Evolutionary conservation across 2,329 filamentous ascomycete species (phyloP).

Genomic region (Colletotrichum sp.): DNA sequence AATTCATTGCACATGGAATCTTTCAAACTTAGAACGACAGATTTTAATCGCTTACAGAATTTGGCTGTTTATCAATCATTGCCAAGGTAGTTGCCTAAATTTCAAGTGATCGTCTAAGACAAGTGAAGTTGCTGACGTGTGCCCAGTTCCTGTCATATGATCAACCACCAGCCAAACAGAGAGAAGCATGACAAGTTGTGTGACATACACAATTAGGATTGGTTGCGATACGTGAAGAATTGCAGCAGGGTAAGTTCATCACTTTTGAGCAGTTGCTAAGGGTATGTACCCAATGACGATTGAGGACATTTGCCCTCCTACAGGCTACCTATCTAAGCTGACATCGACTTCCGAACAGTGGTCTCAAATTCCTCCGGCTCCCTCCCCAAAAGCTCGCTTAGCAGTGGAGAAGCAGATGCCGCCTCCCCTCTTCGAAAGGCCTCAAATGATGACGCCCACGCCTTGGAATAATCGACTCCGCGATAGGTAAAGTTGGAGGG

Average conservation of each 20-base stretch:
- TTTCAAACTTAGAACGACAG: not conserved
- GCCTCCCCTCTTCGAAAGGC: not conserved
- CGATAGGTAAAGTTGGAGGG: not conserved
- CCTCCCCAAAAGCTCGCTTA: not conserved
- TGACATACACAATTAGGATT: no score
- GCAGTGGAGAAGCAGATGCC: not conserved
- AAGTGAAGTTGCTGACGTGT: no score
- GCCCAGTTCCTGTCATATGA: no score
- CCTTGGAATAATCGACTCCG: not conserved
- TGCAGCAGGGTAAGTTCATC: no score
- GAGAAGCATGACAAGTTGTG: no score
- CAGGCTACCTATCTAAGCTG: not conserved
- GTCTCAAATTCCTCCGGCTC: not conserved
- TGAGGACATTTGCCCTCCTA: not conserved
- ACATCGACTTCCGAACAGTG: not conserved
- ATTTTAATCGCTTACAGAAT: accelerated
- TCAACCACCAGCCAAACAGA: no score
- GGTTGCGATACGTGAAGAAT: no score
- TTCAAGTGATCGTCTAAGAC: no score
- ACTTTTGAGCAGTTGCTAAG: not conserved
- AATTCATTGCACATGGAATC: not conserved
- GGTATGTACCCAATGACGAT: not conserved
- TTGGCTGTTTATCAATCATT: no score
- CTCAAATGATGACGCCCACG: not conserved
- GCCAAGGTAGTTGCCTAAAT: no score